Percentiles rank a stretch among this genome's conserved stretches.
Evolutionary conservation across 371 early-diverging fungal genomes (phyloP).

Genomic region (Apophysomyces sp.): DNA sequence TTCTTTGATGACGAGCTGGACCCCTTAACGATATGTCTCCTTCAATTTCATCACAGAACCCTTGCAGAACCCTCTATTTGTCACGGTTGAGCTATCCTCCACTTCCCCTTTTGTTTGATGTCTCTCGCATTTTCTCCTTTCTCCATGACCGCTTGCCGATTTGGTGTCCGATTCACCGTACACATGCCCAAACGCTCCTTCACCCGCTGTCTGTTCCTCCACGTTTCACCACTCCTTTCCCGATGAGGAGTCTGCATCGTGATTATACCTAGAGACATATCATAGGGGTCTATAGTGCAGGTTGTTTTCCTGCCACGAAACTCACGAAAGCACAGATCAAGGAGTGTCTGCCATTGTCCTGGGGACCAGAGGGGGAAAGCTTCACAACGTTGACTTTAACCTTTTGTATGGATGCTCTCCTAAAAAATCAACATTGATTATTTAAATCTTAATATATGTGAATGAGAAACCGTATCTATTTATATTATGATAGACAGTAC

Average conservation of each 20-base stretch:
- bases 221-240: constrained; percentile 1
- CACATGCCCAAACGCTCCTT: neutral
- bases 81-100: neutral
- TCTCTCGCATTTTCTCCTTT: constrained; percentile 3
- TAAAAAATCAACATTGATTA: neutral
- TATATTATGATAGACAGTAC: neutral
- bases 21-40: neutral
- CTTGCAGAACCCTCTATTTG: neutral
- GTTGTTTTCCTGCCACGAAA: constrained; percentile 1
- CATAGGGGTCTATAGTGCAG: neutral
- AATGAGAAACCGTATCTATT: neutral
- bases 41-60: neutral
- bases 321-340: constrained; percentile 1
- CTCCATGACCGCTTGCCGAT: constrained; percentile 1
- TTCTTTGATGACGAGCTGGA: neutral
- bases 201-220: neutral
- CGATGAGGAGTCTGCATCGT: neutral
- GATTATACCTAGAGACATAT: neutral
- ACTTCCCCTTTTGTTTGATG: constrained; percentile 1
- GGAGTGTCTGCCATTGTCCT: neutral
- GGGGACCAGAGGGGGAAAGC: neutral
- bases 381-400: neutral
- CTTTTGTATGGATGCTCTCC: neutral
- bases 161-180: neutral
- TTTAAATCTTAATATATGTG: neutral